phyloP scores from a whole-genome alignment of 495 filamentous ascomycete genomes.

The Barbatosphaeria neglecta region DNA sequence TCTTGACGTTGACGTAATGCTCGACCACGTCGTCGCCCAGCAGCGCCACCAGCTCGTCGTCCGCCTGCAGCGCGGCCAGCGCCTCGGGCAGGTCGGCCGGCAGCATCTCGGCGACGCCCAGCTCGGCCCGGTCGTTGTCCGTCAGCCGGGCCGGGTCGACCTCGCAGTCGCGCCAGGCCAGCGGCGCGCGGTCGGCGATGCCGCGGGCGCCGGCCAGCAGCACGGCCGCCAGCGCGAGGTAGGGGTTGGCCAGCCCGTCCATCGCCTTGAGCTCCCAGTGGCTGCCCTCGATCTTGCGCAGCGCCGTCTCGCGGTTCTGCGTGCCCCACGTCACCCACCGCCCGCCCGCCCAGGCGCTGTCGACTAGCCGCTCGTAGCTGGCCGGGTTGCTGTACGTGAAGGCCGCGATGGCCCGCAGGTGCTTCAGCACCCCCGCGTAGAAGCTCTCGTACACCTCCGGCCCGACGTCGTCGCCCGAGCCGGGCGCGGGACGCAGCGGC shows the following conservation, averaged over 20 bases:
- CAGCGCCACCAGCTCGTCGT: slow-evolving; percentile 29
- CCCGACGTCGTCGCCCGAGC: too few species aligned
- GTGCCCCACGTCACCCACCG: slow-evolving; percentile 66
- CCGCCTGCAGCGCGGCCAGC: slow-evolving; percentile 33
- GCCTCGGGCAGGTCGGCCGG: slow-evolving; percentile 43
- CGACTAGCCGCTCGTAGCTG: slow-evolving; percentile 51
- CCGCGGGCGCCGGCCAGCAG: slow-evolving; percentile 57
- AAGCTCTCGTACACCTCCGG: slow-evolving; percentile 40
- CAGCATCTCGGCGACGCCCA: slow-evolving; percentile 43
- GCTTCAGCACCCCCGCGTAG: slow-evolving; percentile 54
- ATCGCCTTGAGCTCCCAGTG: slow-evolving; percentile 63
- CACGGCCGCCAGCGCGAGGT: slow-evolving; percentile 55
- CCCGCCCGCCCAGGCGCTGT: slow-evolving; percentile 64
- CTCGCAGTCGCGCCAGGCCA: slow-evolving; percentile 47
- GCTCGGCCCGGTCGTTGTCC: slow-evolving; percentile 31
- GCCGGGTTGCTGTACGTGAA: slow-evolving; percentile 48
- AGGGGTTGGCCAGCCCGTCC: slow-evolving; percentile 65
- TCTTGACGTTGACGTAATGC: slow-evolving; percentile 50
- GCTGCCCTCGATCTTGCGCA: slow-evolving; percentile 47
- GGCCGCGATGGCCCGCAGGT: slow-evolving; percentile 53
- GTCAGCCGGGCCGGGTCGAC: slow-evolving; percentile 43
- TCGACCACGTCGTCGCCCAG: slow-evolving; percentile 44
- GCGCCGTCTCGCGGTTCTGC: slow-evolving; percentile 59
- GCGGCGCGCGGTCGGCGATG: slow-evolving; percentile 26
- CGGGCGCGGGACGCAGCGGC: slow-evolving; percentile 18